Evolutionary conservation across 345 rosid species (phyloP).

Genomic region (Euphorbia peplus): DNA sequence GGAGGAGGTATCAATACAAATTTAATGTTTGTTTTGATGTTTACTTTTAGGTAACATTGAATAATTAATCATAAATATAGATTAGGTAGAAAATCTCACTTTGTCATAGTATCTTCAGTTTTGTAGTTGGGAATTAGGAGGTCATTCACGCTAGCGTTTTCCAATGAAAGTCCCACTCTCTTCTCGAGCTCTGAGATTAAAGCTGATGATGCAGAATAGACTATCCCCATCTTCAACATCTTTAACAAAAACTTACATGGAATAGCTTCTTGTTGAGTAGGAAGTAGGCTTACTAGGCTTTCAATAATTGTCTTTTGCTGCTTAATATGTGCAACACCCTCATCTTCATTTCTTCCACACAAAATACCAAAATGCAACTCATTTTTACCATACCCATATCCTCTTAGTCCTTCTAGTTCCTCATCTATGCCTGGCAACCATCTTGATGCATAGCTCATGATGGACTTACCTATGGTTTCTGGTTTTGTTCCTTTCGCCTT

Average conservation of each 20-base stretch:
- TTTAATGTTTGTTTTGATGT: background rate
- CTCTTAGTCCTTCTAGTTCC: constrained; percentile 56
- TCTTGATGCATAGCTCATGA: constrained; percentile 57
- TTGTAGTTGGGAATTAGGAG: constrained; percentile 72
- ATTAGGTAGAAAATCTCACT: constrained; percentile 40
- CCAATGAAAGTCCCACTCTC: constrained; percentile 55
- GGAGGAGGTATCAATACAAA: background rate
- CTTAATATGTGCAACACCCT: constrained; percentile 33
- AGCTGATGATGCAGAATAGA: constrained; percentile 70
- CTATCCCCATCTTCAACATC: constrained; percentile 65
- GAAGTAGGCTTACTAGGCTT: constrained; percentile 66
- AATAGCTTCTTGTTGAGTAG: constrained; percentile 55
- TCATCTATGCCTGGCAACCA: constrained; percentile 51
- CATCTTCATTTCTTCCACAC: constrained; percentile 35
- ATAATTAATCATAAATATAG: constrained; percentile 12
- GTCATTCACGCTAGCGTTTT: constrained; percentile 64
- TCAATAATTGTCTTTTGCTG: constrained; percentile 59
- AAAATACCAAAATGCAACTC: constrained; percentile 56
- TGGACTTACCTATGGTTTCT: constrained; percentile 52
- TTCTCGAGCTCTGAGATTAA: constrained; percentile 75
- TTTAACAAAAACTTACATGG: constrained; percentile 68
- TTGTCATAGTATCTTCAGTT: constrained; percentile 38
- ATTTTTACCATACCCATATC: constrained; percentile 54
- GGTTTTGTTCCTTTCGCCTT: constrained; percentile 54
- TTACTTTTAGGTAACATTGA: constrained; percentile 6